phyloP scores from a whole-genome alignment of 2,329 filamentous ascomycete species.

The Mollisiaceae sp. region DNA sequence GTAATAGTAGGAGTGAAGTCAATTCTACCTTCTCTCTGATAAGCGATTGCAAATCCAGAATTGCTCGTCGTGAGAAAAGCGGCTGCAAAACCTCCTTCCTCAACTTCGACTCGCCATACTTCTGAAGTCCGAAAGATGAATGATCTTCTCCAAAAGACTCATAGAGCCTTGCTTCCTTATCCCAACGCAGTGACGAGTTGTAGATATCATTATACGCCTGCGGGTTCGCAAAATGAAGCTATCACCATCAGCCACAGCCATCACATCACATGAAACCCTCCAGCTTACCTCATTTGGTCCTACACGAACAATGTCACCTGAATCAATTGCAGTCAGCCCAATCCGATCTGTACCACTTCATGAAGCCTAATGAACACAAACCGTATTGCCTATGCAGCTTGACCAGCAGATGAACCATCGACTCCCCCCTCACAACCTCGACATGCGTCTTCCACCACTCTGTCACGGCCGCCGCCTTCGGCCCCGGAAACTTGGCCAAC shows the following conservation, averaged over 20 bases:
- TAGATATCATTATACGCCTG: constrained; percentile 51
- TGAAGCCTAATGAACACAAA: constrained; percentile 20
- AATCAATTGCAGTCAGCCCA: background rate
- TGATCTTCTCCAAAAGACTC: constrained; percentile 47
- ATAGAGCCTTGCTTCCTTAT: constrained; percentile 49
- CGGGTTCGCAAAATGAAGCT: constrained; percentile 51
- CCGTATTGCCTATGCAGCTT: constrained; percentile 46
- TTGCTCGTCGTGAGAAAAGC: constrained; percentile 48
- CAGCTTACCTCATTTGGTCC: constrained; percentile 62
- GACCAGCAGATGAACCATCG: constrained; percentile 28
- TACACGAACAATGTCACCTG: constrained; percentile 71
- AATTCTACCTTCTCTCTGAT: constrained; percentile 43
- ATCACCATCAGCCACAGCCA: constrained; percentile 2
- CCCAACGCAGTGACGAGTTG: constrained; percentile 47
- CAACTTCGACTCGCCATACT: constrained; percentile 46
- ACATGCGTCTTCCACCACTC: constrained; percentile 37
- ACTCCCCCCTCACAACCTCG: constrained; percentile 33
- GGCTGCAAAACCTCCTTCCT: constrained; percentile 49
- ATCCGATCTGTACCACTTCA: background rate
- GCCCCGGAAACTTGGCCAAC: constrained; percentile 41
- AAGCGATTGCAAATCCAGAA: constrained; percentile 45
- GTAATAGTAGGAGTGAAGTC: too few species aligned
- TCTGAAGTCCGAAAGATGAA: constrained; percentile 50
- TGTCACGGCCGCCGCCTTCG: constrained; percentile 39
- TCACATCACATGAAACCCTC: background rate